A percentile compares a stretch with the other conserved stretches of the same genome.
Conservation (phyloP, 352 stramenopile species). For the Phytophthora podocarpi region DNA sequence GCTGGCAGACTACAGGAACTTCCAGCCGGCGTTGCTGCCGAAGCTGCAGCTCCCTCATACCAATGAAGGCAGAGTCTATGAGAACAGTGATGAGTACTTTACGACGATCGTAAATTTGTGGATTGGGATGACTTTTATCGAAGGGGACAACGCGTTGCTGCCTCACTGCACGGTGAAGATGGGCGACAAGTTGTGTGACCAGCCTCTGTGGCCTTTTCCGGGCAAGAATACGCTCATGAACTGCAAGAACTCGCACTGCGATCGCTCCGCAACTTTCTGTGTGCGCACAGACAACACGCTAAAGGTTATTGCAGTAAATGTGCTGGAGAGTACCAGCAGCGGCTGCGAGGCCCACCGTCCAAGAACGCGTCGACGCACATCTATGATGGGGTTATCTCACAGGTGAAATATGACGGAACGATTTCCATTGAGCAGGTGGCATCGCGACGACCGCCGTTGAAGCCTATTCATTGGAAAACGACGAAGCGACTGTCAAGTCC, state of each 20-base stretch:
- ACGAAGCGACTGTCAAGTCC: slow-evolving; percentile 77
- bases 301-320: slow-evolving; percentile 71
- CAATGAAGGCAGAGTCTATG: slow-evolving; percentile 60
- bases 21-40: slow-evolving; percentile 70
- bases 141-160: slow-evolving; percentile 83
- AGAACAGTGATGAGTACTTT: slow-evolving; percentile 82
- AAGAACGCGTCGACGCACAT: slow-evolving; percentile 79
- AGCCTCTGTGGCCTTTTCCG: slow-evolving; percentile 65
- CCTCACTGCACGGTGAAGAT: slow-evolving; percentile 68
- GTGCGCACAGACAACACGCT: slow-evolving; percentile 54
- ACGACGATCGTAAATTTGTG: slow-evolving; percentile 73
- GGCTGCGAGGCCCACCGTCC: slow-evolving; percentile 58
- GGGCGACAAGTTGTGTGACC: slow-evolving; percentile 66
- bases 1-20: slow-evolving; percentile 70
- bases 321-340: slow-evolving; percentile 49
- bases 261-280: slow-evolving; percentile 62
- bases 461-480: slow-evolving; percentile 78
- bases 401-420: slow-evolving; percentile 64
- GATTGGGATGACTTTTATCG: slow-evolving; percentile 89
- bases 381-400: slow-evolving; percentile 64
- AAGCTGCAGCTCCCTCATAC: slow-evolving; percentile 63
- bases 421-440: slow-evolving; percentile 64
- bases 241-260: slow-evolving; percentile 64
- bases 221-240: slow-evolving; percentile 17
- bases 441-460: slow-evolving; percentile 62